Evolutionary conservation across 441 rosid genomes (phyloP).

Genomic region (Adansonia gregorii): DNA sequence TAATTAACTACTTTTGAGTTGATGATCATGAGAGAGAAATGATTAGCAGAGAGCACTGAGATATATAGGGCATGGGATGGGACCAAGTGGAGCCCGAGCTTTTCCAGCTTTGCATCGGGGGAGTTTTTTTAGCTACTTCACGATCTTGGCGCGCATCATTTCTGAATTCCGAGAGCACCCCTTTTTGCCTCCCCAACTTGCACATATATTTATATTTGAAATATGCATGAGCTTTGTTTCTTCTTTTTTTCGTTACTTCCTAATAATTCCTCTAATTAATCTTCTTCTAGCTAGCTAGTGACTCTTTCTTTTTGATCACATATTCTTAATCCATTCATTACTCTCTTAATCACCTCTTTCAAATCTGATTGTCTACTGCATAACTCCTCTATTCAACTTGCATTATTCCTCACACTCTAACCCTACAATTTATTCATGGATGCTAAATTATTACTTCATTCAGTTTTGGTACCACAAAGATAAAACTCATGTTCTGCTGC

Average conservation of each 20-base stretch:
- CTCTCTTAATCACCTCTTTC: conserved; percentile 17
- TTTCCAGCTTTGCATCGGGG: background rate
- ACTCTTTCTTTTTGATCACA: background rate
- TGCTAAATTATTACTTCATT: background rate
- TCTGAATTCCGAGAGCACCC: conserved; percentile 36
- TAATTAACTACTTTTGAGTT: background rate
- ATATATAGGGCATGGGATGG: background rate
- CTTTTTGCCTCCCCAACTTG: conserved; percentile 45
- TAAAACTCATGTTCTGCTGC: background rate
- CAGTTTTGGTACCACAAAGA: background rate
- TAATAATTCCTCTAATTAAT: background rate
- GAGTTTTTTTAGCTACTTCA: conserved; percentile 29
- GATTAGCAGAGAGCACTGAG: conserved; percentile 32
- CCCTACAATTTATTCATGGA: background rate
- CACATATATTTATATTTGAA: conserved; percentile 6
- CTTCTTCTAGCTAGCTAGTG: background rate
- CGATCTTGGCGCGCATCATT: conserved; percentile 41
- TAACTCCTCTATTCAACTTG: too few relatives aligned
- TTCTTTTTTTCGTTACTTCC: too few relatives aligned
- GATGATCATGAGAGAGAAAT: conserved; percentile 32
- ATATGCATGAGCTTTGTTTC: background rate
- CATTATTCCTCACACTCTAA: background rate
- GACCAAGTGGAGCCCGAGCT: conserved; percentile 28
- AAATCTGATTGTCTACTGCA: background rate
- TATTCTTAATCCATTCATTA: conserved; percentile 4